A percentile compares a stretch with the other conserved stretches of the same genome.
These are phyloP conservation scores for Cordia subcordata DNA, from an alignment of 257 asterid species.

Conservation along the genomic window DNA sequence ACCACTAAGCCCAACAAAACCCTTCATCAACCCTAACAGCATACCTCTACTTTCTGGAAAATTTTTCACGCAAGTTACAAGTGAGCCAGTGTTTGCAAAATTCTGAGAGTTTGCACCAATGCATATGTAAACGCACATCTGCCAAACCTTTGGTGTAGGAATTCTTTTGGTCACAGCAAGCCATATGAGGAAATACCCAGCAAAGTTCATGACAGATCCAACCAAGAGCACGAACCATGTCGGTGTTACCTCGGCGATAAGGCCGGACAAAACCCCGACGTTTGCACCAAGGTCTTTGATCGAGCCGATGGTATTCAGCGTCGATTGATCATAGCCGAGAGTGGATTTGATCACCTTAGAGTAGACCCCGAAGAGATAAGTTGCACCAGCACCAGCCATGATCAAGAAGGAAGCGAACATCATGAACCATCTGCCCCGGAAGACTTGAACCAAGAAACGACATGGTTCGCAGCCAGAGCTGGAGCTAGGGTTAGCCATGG, in stretches of 20 bases:
- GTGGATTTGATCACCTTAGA: slow-evolving; percentile 27
- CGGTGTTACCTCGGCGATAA: slow-evolving; percentile 28
- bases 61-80: slow-evolving; percentile 29
- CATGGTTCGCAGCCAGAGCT: not conserved
- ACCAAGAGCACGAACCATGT: slow-evolving; percentile 27
- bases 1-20: slow-evolving; percentile 31
- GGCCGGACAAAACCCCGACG: slow-evolving; percentile 33
- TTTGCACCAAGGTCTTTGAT: slow-evolving; percentile 31
- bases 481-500: slow-evolving; percentile 3
- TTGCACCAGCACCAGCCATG: slow-evolving; percentile 34
- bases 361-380: slow-evolving; percentile 31
- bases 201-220: slow-evolving; percentile 20
- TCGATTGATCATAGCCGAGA: slow-evolving; percentile 30
- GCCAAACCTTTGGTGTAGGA: slow-evolving; percentile 28
- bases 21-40: slow-evolving; percentile 31
- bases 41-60: slow-evolving; percentile 28
- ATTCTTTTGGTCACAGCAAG: slow-evolving; percentile 24
- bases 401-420: slow-evolving; percentile 32
- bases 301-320: slow-evolving; percentile 28
- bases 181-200: slow-evolving; percentile 30
- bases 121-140: slow-evolving; percentile 27
- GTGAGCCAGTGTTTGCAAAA: slow-evolving; percentile 31
- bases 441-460: slow-evolving; percentile 13
- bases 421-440: slow-evolving; percentile 33
- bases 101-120: slow-evolving; percentile 34